phyloP scores from a whole-genome alignment of 352 stramenopile genomes.

The Phytophthora europaea region DNA sequence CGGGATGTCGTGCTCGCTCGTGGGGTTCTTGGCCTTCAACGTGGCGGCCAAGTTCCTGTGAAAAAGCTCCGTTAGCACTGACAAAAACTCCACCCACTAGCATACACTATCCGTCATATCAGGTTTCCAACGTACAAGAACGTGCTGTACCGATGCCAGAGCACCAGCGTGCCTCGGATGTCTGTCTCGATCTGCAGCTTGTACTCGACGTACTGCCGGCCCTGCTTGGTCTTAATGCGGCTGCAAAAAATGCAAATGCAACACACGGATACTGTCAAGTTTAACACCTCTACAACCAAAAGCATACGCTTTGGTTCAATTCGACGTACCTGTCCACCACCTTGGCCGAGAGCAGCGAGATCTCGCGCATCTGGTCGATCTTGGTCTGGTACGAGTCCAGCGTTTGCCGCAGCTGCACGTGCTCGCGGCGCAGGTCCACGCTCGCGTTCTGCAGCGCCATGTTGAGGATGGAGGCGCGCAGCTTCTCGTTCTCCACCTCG shows the following conservation, averaged over 20 bases:
- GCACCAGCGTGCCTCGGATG: slow-evolving; percentile 84
- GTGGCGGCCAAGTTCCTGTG: slow-evolving; percentile 80
- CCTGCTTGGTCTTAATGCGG: slow-evolving; percentile 89
- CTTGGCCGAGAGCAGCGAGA: slow-evolving; percentile 85
- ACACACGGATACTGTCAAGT: slow-evolving; percentile 30
- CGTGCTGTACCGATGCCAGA: slow-evolving; percentile 92
- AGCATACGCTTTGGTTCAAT: slow-evolving; percentile 3
- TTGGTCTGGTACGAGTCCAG: slow-evolving; percentile 91
- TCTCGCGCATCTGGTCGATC: slow-evolving; percentile 90
- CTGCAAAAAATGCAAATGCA: slow-evolving; percentile 32
- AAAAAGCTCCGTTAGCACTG: not conserved
- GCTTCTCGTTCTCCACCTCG: slow-evolving; percentile 86
- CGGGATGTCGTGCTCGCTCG: slow-evolving; percentile 76
- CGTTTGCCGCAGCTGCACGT: slow-evolving; percentile 86
- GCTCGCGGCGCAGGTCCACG: slow-evolving; percentile 81
- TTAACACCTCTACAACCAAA: not conserved
- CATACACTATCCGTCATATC: slow-evolving; percentile 30
- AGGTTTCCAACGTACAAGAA: slow-evolving; percentile 69
- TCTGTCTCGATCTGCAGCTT: slow-evolving; percentile 91
- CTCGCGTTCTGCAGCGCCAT: slow-evolving; percentile 83
- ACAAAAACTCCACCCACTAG: not conserved
- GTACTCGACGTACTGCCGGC: slow-evolving; percentile 90
- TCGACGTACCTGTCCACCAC: slow-evolving; percentile 81
- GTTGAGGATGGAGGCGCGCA: slow-evolving; percentile 80
- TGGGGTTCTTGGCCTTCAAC: slow-evolving; percentile 85